Conservation (phyloP, 2,329 filamentous ascomycete species). For the Akanthomyces lecanii region DNA sequence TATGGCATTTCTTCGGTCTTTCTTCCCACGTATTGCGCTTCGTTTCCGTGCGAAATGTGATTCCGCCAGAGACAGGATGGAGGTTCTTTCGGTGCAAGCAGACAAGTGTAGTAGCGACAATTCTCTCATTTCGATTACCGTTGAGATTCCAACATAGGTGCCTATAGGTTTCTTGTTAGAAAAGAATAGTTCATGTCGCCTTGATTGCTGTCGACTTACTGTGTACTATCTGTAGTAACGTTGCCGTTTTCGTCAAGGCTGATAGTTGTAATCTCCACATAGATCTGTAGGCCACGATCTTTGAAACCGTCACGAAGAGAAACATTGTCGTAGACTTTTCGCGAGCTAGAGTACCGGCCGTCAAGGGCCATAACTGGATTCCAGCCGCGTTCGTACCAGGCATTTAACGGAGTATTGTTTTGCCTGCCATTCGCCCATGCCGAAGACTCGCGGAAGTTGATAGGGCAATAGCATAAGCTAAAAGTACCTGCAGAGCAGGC, state of each 20-base stretch:
- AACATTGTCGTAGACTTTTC: background rate
- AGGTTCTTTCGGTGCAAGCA: constrained; percentile 5
- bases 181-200: too few relatives aligned
- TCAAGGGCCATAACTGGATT: background rate
- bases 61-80: background rate
- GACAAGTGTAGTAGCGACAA: background rate
- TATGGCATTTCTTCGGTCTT: background rate
- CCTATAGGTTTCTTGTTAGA: background rate
- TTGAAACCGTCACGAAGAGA: background rate
- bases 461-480: background rate
- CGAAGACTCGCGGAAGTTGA: background rate
- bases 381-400: background rate
- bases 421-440: background rate
- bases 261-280: background rate
- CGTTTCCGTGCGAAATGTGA: constrained; percentile 4
- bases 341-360: background rate
- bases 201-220: background rate
- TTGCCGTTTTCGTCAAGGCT: background rate
- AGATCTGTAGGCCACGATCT: background rate
- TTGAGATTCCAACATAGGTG: background rate
- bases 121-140: constrained; percentile 8
- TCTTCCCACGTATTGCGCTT: background rate
- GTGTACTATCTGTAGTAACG: background rate
- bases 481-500: background rate
- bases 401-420: background rate